Evolutionary conservation across 768 basidiomycete species (phyloP).

Genomic region (Fistulinella prunicolor): DNA sequence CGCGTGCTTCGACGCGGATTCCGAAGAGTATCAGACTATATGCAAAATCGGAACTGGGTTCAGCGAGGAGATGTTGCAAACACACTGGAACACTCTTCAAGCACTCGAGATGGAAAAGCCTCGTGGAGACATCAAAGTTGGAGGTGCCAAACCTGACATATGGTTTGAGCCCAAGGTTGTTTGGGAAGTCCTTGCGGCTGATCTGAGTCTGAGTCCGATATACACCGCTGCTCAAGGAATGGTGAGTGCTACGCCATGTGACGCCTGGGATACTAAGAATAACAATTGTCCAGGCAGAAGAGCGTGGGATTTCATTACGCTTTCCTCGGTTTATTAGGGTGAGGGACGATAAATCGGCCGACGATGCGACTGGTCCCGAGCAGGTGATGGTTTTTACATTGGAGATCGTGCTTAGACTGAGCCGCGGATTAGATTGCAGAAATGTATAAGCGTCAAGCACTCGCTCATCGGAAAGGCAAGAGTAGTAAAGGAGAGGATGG

Average conservation of each 20-base stretch:
- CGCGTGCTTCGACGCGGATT: slow-evolving; percentile 93
- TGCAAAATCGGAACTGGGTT: slow-evolving; percentile 99
- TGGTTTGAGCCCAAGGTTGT: slow-evolving; percentile 98
- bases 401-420: slow-evolving; percentile 3
- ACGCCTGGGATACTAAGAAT: background rate
- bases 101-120: slow-evolving; percentile 69
- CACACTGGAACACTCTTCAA: slow-evolving; percentile 77
- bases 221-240: slow-evolving; percentile 93
- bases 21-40: slow-evolving; percentile 94
- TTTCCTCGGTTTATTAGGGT: slow-evolving; percentile 94
- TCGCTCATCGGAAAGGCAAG: slow-evolving; percentile 75
- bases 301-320: slow-evolving; percentile 90
- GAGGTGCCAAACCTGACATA: slow-evolving; percentile 93
- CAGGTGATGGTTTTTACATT: slow-evolving; percentile 52
- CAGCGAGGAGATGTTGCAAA: slow-evolving; percentile 83
- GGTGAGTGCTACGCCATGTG: slow-evolving; percentile 43
- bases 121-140: slow-evolving; percentile 82
- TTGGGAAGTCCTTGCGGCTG: slow-evolving; percentile 98
- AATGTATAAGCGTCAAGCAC: slow-evolving; percentile 87
- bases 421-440: slow-evolving; percentile 66
- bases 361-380: slow-evolving; percentile 91
- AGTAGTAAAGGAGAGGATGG: slow-evolving; percentile 57
- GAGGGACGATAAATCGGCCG: slow-evolving; percentile 89
- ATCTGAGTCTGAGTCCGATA: slow-evolving; percentile 92
- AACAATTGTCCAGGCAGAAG: slow-evolving; percentile 56